Evolutionary conservation across 2,329 filamentous ascomycete species (phyloP).

Genomic region (Simplicillium aogashimaense): DNA sequence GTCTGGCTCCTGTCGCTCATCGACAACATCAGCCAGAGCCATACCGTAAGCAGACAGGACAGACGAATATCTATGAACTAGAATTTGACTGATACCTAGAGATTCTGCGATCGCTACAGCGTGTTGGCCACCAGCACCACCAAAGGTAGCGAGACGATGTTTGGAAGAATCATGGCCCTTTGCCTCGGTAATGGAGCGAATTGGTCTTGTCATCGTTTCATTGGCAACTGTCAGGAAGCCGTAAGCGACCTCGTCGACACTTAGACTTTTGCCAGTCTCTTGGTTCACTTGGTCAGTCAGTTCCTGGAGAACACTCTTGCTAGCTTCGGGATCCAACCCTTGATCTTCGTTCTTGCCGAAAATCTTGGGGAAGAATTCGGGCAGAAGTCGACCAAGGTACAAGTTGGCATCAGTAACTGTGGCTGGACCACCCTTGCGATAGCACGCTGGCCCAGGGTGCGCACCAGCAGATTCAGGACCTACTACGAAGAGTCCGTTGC

Average conservation of each 20-base stretch:
- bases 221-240: constrained; percentile 87
- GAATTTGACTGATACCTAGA: constrained; percentile 73
- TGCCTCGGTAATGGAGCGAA: constrained; percentile 82
- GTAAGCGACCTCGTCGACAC: constrained; percentile 74
- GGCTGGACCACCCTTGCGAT: constrained; percentile 78
- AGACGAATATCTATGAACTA: constrained; percentile 80
- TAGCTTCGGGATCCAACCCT: constrained; percentile 66
- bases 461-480: constrained; percentile 84
- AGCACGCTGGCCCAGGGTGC: constrained; percentile 83
- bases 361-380: constrained; percentile 91
- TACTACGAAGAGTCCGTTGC: constrained; percentile 82
- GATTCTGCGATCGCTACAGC: constrained; percentile 84
- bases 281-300: constrained; percentile 69
- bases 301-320: constrained; percentile 63
- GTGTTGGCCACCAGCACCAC: constrained; percentile 84
- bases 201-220: constrained; percentile 84
- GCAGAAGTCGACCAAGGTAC: constrained; percentile 72
- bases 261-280: constrained; percentile 64
- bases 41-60: constrained; percentile 88
- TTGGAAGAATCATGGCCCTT: constrained; percentile 86
- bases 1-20: constrained; percentile 76
- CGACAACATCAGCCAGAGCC: constrained; percentile 86
- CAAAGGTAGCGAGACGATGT: constrained; percentile 85
- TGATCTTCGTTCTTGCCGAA: constrained; percentile 85
- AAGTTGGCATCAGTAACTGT: constrained; percentile 93